Base-by-base conservation (phyloP, 129 eudicot species). In the Centella asiatica region DNA sequence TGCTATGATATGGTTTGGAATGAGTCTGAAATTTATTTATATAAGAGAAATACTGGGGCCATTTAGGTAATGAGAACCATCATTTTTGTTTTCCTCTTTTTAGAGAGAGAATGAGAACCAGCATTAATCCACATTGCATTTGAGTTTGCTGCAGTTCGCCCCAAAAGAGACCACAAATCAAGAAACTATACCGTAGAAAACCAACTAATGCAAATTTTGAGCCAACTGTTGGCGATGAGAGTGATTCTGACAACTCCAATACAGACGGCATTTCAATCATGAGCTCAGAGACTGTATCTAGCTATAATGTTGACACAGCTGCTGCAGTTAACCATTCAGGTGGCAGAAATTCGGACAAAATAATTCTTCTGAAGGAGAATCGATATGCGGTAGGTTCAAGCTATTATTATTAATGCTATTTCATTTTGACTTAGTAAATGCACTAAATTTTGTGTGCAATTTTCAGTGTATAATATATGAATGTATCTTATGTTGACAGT, bases 151-250 rank as follows among this genome's bases (percentile, higher is more conserved):
- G 77, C 85, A 90, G 97, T 66, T 65, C 82, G 12, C 94, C 79
- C 69, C 70, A 77, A 36, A 80, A 81, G 85, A 87, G 73, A 75
- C 76, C 84, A 56, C 80, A 60, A 28, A 60, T 73, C 14, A 90
- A 87, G 81, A 90, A 82, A 75, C 50, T 63, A 15, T 57, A 72
- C 53, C 79, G 73, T 2, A 65, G 52, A 61, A 68, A 78, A 58
- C 71, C 68, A 71, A 80, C 81, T 8, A 68, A 77, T 75, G 82
- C 75, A 17, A 69, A 78, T 49, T 54, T 78, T 31, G 72, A 64
- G 73, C 62, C 75, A 24, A 78, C 64, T 60, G 79, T 45, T 60
- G 80, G 67, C 39, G 82, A 47, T 36, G 69, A 69, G 48, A 73
- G 84, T 62, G 78, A 81, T 65, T 49, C 82, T 60, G 95, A 74